These are phyloP conservation scores for Ceratobasidium sp. DNA, from an alignment of 1,284 basidiomycete species.

Conservation along the genomic window DNA sequence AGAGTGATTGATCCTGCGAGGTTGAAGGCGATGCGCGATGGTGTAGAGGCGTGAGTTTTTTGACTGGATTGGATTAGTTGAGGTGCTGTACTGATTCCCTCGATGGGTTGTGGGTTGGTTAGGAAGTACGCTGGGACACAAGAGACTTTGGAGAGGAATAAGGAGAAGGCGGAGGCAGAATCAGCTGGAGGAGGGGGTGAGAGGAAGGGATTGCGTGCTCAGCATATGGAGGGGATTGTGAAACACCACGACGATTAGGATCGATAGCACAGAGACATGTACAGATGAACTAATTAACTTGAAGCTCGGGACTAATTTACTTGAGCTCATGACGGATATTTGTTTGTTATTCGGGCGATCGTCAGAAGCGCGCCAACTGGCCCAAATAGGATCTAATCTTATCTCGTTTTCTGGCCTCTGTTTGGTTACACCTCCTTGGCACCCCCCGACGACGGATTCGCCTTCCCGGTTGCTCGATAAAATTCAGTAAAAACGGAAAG, in stretches of 20 bases:
- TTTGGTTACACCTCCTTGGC: slow-evolving; percentile 12
- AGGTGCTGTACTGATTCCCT: no score
- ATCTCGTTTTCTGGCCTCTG: slow-evolving; percentile 21
- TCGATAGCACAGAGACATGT: no score
- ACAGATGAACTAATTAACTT: no score
- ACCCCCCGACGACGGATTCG: neutral
- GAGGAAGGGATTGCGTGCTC: slow-evolving; percentile 16
- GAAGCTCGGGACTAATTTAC: no score
- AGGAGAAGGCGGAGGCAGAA: neutral
- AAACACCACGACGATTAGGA: slow-evolving; percentile 32
- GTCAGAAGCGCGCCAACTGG: neutral
- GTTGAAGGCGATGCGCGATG: slow-evolving; percentile 19
- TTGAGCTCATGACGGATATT: no score
- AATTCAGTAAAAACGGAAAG: neutral
- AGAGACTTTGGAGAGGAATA: slow-evolving; percentile 21
- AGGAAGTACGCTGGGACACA: slow-evolving; percentile 36
- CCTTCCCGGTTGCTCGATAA: neutral
- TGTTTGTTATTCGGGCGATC: neutral
- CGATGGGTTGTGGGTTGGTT: neutral
- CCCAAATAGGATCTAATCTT: slow-evolving; percentile 33
- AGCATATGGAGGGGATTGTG: slow-evolving; percentile 36
- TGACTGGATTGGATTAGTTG: neutral
- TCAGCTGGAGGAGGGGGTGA: neutral
- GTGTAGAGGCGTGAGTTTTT: slow-evolving; percentile 21
- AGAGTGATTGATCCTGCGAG: slow-evolving; percentile 17